These are phyloP conservation scores for Misopates orontium DNA, from an alignment of 257 asterid genomes.

Conservation along the genomic window DNA sequence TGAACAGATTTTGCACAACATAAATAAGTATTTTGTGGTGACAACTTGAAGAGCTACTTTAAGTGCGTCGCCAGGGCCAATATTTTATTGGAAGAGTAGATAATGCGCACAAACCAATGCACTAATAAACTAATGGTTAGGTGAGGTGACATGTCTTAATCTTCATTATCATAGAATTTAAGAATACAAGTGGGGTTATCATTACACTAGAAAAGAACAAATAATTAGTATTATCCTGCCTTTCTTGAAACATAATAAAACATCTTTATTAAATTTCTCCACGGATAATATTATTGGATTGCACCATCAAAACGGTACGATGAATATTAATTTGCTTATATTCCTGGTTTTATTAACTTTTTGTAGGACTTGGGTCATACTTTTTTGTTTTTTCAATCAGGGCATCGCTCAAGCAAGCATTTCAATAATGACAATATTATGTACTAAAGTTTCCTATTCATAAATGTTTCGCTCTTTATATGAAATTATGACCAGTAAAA, in stretches of 20 bases:
- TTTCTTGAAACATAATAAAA: not conserved
- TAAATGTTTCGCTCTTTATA: too few species aligned
- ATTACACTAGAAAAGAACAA: constrained; percentile 13
- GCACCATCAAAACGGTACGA: too few species aligned
- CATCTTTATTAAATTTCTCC: constrained; percentile 11
- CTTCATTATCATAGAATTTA: constrained; percentile 8
- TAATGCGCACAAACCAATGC: not conserved
- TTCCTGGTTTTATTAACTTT: too few species aligned
- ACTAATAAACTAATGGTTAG: constrained; percentile 36
- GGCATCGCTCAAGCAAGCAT: too few species aligned
- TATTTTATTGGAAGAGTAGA: constrained; percentile 13
- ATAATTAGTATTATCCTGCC: constrained; percentile 9
- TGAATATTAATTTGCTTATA: too few species aligned
- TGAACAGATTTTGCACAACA: too few species aligned
- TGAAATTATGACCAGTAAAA: too few species aligned
- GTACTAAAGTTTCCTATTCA: too few species aligned
- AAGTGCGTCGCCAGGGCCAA: not conserved
- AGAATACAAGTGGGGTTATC: too few species aligned
- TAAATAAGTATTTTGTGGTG: not conserved
- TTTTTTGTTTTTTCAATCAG: too few species aligned
- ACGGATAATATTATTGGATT: constrained; percentile 16
- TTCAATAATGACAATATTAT: too few species aligned
- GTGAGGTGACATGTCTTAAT: constrained; percentile 45
- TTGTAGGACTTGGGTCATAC: too few species aligned
- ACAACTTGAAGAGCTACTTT: not conserved